Evolutionary conservation across 108 stramenopile species (phyloP), one percentile per base, ranked within the genome.

Genomic region (Skeletonema menzelii): DNA sequence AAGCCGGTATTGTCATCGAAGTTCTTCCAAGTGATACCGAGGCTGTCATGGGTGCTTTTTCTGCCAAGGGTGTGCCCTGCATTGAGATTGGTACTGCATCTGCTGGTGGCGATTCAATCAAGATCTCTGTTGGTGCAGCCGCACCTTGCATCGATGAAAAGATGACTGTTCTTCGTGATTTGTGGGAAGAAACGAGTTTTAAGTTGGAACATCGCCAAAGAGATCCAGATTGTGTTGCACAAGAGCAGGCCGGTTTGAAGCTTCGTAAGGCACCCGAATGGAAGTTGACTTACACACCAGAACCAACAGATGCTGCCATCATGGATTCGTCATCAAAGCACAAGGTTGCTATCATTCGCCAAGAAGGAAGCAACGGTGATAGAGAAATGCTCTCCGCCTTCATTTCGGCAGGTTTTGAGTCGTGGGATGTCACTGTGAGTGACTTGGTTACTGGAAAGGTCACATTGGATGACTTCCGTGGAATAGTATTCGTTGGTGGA

Each of bases 341-440:
- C 77, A 95, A 95, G 85, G 97, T 99, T 59, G 95, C 96, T 56
- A 76, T 99, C 35, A 74, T 99, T 37, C 92, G 99, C 8, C 97
- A 98, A 82, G 99, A 99, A 85, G 99, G 99, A 19, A 95, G 95
- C 74, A 99, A 99, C 75, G 99, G 99, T 27, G 99, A 99, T 80
- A 81, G 98, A 26, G 99, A 99, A 77, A 98, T 99, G 98, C 76
- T 90, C 28, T 85, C 98, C 8, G 99, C 99, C 10, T 99, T 98
- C 84, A 57, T 92, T 32, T 65, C 93, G 8, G 98, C 98, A 34
- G 99, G 99, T 6, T 97, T 99, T 68, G 98, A 98, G 67, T 87
- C 94, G 0, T 99, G 98, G 98, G 98, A 99, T 81, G 94, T 99
- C 53, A 90, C 86, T 42, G 94, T 97, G 32, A 91, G 83, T 46